Conservation (phyloP, 768 basidiomycete species). For the Termitomyces eurrhizus region DNA sequence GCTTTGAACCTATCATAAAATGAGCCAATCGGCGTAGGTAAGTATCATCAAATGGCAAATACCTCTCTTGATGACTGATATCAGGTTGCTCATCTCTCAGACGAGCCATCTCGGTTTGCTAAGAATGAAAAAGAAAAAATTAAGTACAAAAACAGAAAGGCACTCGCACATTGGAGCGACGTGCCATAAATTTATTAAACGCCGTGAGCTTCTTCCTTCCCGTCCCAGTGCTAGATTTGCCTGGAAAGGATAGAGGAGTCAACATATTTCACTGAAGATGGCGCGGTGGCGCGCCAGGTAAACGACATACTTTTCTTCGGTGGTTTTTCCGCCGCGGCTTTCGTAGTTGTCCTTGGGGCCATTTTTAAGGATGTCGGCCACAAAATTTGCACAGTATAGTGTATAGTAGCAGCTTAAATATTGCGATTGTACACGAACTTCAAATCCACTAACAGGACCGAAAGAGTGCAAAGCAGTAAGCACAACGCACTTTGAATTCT, state of each 20-base stretch:
- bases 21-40: conserved; percentile 4
- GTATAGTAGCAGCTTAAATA: neutral
- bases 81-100: conserved; percentile 74
- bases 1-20: conserved; percentile 53
- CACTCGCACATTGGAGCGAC: conserved; percentile 5
- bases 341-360: conserved; percentile 40
- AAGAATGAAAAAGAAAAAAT: conserved; percentile 9
- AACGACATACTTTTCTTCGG: conserved; percentile 52
- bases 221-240: conserved; percentile 45
- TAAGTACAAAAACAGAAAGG: neutral
- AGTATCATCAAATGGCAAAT: conserved; percentile 17
- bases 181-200: conserved; percentile 73
- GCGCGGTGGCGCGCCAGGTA: conserved; percentile 10
- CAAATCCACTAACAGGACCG: neutral
- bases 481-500: neutral
- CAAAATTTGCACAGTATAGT: neutral
- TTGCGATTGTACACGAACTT: neutral
- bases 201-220: conserved; percentile 62
- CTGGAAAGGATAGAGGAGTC: conserved; percentile 25
- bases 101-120: conserved; percentile 77
- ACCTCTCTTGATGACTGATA: conserved; percentile 74
- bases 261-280: conserved; percentile 14
- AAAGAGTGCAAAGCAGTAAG: conserved; percentile 19
- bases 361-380: conserved; percentile 22
- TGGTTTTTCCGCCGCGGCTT: conserved; percentile 41